Percentiles rank a stretch among this genome's conserved stretches.
Conservation (phyloP, 2,329 filamentous ascomycete species). For the Ophiostoma perfectum region DNA sequence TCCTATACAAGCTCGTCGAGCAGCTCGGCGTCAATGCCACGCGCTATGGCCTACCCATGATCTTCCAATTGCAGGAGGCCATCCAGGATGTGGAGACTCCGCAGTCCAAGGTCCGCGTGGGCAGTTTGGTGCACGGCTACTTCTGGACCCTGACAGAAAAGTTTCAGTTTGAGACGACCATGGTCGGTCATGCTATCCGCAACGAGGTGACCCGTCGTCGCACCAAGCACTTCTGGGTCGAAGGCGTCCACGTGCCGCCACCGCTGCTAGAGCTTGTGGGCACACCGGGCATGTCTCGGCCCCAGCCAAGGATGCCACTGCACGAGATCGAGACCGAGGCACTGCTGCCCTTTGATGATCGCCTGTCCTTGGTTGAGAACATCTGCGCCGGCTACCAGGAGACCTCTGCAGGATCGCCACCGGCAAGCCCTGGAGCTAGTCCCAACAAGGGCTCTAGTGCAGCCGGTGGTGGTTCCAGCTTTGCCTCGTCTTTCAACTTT, state of each 20-base stretch:
- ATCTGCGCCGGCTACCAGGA: conserved; percentile 68
- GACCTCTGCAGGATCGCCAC: conserved; percentile 49
- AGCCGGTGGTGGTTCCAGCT: background rate
- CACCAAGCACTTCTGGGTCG: conserved; percentile 71
- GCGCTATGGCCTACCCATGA: conserved; percentile 77
- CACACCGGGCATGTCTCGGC: conserved; percentile 43
- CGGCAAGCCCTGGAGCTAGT: conserved; percentile 63
- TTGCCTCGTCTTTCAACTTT: conserved; percentile 15
- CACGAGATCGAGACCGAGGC: conserved; percentile 57
- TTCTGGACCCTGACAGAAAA: conserved; percentile 73
- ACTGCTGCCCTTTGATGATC: conserved; percentile 69
- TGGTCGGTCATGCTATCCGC: conserved; percentile 64
- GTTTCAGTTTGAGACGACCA: conserved; percentile 68
- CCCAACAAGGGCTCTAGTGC: conserved; percentile 51
- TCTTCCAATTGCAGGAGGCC: conserved; percentile 81
- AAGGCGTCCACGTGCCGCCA: conserved; percentile 66
- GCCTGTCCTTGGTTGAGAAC: conserved; percentile 64
- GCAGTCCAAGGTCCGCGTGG: conserved; percentile 69
- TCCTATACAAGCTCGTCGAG: conserved; percentile 68
- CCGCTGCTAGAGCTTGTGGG: conserved; percentile 57
- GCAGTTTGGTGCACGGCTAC: conserved; percentile 83
- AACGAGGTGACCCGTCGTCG: conserved; percentile 71
- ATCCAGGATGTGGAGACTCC: conserved; percentile 62
- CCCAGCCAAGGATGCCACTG: conserved; percentile 43
- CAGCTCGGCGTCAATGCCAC: conserved; percentile 78